These are phyloP conservation scores for Cyberlindnera suaveolens DNA, from an alignment of 805 yeast genomes.

Conservation along the genomic window DNA sequence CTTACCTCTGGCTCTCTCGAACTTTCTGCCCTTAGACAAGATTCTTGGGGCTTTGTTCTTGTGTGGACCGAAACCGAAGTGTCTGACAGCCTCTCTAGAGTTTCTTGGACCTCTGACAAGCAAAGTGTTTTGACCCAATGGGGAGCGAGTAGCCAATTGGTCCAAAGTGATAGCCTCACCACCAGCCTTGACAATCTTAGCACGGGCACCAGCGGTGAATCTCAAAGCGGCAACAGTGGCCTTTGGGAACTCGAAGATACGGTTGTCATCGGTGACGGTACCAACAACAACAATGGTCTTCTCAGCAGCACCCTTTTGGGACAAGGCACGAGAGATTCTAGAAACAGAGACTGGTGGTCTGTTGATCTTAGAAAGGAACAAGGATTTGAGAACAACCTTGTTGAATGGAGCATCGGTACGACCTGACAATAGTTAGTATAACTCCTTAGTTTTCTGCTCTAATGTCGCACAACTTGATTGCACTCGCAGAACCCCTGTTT, in stretches of 20 bases:
- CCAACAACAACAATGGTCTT: conserved; percentile 98
- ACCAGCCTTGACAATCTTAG: conserved; percentile 95
- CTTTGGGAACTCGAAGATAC: conserved; percentile 92
- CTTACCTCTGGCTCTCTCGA: conserved; percentile 99
- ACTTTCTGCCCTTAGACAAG: conserved; percentile 96
- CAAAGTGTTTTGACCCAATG: conserved; percentile 98
- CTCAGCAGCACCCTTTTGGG: conserved; percentile 76
- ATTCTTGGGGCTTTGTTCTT: conserved; percentile 99
- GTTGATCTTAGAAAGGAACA: conserved; percentile 97
- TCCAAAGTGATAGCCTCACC: conserved; percentile 99
- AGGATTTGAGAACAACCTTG: conserved; percentile 90
- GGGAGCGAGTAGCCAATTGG: conserved; percentile 98
- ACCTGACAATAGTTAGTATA: conserved; percentile 49
- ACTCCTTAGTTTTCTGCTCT: conserved; percentile 40
- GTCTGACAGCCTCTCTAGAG: conserved; percentile 99
- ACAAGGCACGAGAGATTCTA: conserved; percentile 79
- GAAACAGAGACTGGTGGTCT: conserved; percentile 98
- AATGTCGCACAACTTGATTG: conserved; percentile 31
- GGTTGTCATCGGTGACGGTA: conserved; percentile 97
- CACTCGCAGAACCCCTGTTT: conserved; percentile 33
- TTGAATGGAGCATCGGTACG: conserved; percentile 99
- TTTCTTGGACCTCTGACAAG: conserved; percentile 98
- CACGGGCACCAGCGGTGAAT: conserved; percentile 99
- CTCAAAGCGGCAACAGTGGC: conserved; percentile 98
- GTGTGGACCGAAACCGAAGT: conserved; percentile 99